phyloP scores from a whole-genome alignment of 805 yeast species.

The Yamadazyma phyllophila region DNA sequence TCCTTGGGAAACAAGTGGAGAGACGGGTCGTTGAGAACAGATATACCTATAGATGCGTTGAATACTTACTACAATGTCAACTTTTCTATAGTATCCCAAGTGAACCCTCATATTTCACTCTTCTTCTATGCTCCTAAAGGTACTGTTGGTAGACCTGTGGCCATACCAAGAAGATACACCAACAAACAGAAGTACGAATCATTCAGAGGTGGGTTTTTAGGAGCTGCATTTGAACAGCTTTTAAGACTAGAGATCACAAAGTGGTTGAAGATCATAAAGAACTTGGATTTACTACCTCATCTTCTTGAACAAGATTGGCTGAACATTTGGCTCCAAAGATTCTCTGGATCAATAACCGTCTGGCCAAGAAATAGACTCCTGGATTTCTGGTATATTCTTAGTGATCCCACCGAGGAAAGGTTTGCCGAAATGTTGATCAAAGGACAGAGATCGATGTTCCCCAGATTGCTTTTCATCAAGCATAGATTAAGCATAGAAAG shows the following conservation, averaged over 20 bases:
- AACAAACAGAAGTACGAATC: conserved; percentile 31
- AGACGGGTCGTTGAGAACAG: conserved; percentile 78
- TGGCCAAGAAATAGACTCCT: conserved; percentile 64
- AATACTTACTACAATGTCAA: conserved; percentile 75
- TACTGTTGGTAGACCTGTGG: conserved; percentile 75
- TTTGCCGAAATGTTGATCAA: conserved; percentile 53
- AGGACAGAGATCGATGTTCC: conserved; percentile 67
- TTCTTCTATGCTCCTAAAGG: conserved; percentile 80
- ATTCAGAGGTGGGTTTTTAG: conserved; percentile 74
- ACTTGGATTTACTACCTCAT: conserved; percentile 65
- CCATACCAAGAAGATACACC: conserved; percentile 46
- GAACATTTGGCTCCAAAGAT: conserved; percentile 68
- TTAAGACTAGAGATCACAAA: conserved; percentile 72
- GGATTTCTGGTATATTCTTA: conserved; percentile 62
- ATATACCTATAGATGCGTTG: conserved; percentile 70
- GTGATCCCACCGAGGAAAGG: conserved; percentile 64
- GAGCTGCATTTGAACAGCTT: conserved; percentile 68
- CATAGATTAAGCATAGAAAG: conserved; percentile 67
- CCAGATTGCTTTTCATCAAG: conserved; percentile 61
- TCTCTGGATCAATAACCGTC: conserved; percentile 72
- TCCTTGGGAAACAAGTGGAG: conserved; percentile 74
- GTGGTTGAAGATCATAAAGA: conserved; percentile 67
- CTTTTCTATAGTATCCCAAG: conserved; percentile 76
- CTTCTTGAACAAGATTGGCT: conserved; percentile 79
- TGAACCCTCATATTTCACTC: conserved; percentile 75